Percentiles rank a stretch among this genome's conserved stretches.
These are phyloP conservation scores for Besnoitia besnoiti DNA, from an alignment of 169 alveolate species.

Conservation along the genomic window DNA sequence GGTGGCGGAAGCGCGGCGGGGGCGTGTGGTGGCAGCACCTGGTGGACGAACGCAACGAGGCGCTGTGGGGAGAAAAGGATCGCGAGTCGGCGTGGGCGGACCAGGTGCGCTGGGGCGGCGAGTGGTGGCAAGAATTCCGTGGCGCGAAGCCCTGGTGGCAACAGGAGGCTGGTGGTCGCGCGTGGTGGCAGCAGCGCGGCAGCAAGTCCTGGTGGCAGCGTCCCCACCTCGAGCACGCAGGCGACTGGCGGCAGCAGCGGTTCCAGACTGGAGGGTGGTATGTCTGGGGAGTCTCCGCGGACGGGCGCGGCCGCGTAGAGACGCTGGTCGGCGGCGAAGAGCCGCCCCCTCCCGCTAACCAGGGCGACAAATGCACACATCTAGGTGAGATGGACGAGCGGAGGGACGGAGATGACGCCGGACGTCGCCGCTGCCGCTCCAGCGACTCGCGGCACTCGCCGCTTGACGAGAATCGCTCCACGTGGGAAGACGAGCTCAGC, in stretches of 20 bases:
- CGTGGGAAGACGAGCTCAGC: no score
- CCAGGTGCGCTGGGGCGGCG: not conserved
- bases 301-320: not conserved
- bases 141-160: constrained; percentile 35
- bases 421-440: no score
- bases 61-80: constrained; percentile 15
- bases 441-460: no score
- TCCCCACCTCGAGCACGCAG: not conserved
- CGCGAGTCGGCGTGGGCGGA: not conserved
- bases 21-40: constrained; percentile 37
- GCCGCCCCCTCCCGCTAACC: no score
- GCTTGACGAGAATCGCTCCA: no score
- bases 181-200: constrained; percentile 19
- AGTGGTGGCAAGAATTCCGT: constrained; percentile 15
- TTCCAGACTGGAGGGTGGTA: constrained; percentile 15
- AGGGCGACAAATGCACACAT: no score
- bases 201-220: constrained; percentile 19
- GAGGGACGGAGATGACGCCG: no score
- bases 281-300: not conserved
- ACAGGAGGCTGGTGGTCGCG: not conserved
- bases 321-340: not conserved
- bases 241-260: not conserved
- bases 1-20: constrained; percentile 24
- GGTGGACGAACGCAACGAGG: not conserved
- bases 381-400: no score